Conservation (phyloP, 2,329 filamentous ascomycete species). For the Colletotrichum lindemuthianum region DNA sequence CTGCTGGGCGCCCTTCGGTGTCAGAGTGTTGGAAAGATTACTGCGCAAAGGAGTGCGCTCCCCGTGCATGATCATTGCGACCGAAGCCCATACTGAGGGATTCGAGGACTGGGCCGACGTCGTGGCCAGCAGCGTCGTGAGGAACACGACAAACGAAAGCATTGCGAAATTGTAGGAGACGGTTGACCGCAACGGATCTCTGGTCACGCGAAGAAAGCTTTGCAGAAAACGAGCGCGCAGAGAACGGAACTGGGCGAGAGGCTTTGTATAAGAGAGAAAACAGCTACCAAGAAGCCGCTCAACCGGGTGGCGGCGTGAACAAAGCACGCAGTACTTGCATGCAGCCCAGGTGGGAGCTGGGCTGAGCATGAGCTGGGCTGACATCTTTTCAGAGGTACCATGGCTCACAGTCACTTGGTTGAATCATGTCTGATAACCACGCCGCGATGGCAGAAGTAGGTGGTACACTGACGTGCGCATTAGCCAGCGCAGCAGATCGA, state of each 20-base stretch:
- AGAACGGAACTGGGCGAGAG: neutral
- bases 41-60: constrained; percentile 59
- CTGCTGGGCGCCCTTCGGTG: constrained; percentile 64
- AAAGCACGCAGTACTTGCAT: constrained; percentile 9
- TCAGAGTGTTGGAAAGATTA: constrained; percentile 49
- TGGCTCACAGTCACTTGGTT: neutral
- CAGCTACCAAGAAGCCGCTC: neutral
- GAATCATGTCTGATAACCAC: neutral
- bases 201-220: neutral
- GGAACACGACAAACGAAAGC: constrained; percentile 37
- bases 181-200: neutral
- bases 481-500: neutral
- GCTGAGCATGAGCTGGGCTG: neutral
- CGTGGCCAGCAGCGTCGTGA: constrained; percentile 40
- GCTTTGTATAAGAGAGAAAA: constrained; percentile 18
- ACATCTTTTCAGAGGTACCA: neutral
- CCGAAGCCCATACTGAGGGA: constrained; percentile 59
- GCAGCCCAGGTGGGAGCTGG: neutral
- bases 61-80: constrained; percentile 61
- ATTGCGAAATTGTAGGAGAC: constrained; percentile 28
- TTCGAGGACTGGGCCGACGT: constrained; percentile 45
- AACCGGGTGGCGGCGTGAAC: neutral
- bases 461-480: constrained; percentile 7
- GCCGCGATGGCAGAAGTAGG: constrained; percentile 1
- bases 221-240: neutral